Base-by-base conservation (phyloP, 2,329 filamentous ascomycete genomes). In the Apiospora sp. region DNA sequence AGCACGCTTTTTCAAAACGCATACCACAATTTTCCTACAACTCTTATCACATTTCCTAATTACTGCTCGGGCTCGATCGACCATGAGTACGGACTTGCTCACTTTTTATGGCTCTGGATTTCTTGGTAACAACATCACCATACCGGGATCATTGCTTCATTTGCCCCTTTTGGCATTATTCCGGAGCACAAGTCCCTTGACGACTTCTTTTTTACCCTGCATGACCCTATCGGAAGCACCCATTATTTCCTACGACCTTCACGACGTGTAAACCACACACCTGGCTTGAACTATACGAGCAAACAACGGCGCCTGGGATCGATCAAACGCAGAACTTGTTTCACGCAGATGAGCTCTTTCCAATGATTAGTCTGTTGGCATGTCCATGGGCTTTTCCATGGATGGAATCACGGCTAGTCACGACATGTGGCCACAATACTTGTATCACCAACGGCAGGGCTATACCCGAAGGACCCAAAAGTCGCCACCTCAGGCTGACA, bases 211-310 rank as follows among this genome's bases (percentile, higher is more conserved):
- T 64, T 64, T 64, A 41, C 58, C 58, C 58, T 41, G n/a, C 58
- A 64, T 37, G 58, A 41, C 58, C 58, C 58, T n/a, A 24, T 19
- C 58, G 58, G 58, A 64, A 64, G 19, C 30, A 14, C 34, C 58
- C 34, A 64, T 64, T 64, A 64, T 64, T 64, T 64, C 58, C 58
- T 64, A 64, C 58, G 34, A 64, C 34, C 58, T 64, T 64, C 58
- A 64, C 58, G 58, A 41, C 58, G 22, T 64, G 34, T 41, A 10
- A 64, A 64, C 58, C 58, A 64, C 22, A 64, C 58, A 64, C 58
- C 58, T 41, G 34, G 34, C 58, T 64, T 64, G 34, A 34, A 41
- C 58, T 22, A 64, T 41, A 41, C 58, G 34, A 41, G 58, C 58
- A 64, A 41, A 19, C 7, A n/a, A 6, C 30, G 58, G 34, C 30